These are phyloP conservation scores for Aspergillus melleus DNA, from an alignment of 2,329 filamentous ascomycete species.

Conservation along the genomic window DNA sequence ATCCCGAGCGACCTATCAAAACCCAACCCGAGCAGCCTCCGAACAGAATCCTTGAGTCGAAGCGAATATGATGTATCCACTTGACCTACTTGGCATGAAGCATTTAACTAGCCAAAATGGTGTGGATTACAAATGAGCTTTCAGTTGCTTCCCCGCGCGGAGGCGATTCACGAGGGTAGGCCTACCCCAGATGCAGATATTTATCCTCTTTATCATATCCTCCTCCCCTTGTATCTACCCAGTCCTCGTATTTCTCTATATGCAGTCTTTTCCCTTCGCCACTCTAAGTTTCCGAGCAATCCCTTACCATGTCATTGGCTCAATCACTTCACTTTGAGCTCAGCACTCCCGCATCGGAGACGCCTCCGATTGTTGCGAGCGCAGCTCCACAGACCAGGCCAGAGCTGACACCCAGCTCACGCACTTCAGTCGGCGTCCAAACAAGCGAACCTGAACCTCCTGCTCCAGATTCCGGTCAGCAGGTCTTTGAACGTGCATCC, in stretches of 20 bases:
- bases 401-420: background rate
- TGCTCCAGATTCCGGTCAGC: constrained; percentile 19
- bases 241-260: background rate
- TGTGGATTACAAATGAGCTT: background rate
- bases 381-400: background rate
- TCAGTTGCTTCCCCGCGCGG: background rate
- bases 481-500: constrained; percentile 21
- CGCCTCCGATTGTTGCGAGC: background rate
- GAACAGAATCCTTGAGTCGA: background rate
- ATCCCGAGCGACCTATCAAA: background rate
- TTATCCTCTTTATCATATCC: background rate
- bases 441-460: background rate
- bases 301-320: background rate
- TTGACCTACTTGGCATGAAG: background rate
- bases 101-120: background rate
- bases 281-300: background rate
- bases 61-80: background rate
- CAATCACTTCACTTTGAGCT: background rate
- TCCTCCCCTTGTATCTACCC: background rate
- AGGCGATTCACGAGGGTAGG: background rate
- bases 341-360: background rate
- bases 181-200: too few species aligned
- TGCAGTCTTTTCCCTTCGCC: background rate
- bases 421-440: background rate
- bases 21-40: background rate